phyloP scores from a whole-genome alignment of 495 filamentous ascomycete genomes.

The Bacidia gigantensis region DNA sequence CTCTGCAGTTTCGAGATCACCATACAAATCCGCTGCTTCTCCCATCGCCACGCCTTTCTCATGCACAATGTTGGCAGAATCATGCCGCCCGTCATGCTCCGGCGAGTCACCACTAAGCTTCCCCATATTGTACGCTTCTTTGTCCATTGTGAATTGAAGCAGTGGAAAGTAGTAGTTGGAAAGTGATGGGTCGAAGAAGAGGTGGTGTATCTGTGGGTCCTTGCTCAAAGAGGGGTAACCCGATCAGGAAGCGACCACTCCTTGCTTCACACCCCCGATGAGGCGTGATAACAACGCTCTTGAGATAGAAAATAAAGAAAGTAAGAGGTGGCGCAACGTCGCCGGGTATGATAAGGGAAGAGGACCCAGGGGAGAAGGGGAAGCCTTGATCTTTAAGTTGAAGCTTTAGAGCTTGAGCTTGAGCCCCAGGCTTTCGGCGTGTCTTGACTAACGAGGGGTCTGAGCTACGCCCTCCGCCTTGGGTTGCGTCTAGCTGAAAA shows the following conservation, averaged over 20 bases:
- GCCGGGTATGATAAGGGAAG: background rate
- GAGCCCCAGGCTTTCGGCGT: no score
- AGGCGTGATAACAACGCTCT: no score
- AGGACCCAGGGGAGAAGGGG: background rate
- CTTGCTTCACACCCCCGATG: no score
- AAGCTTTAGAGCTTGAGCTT: background rate
- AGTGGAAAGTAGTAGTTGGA: background rate
- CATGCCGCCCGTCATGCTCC: background rate
- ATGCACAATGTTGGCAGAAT: conserved; percentile 10
- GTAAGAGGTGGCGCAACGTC: background rate
- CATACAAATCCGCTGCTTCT: conserved; percentile 30
- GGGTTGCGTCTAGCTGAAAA: background rate
- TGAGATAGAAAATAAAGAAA: background rate
- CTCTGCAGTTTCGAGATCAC: conserved; percentile 26
- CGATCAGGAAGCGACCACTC: no score
- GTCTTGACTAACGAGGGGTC: background rate
- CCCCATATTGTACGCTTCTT: conserved; percentile 14
- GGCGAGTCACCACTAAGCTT: conserved; percentile 11
- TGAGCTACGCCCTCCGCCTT: background rate
- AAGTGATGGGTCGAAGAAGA: background rate
- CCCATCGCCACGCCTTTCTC: conserved; percentile 17
- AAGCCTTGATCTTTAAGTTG: background rate
- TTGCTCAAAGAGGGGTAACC: background rate
- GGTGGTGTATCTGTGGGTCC: background rate
- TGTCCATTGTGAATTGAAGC: conserved; percentile 5